Evolutionary conservation across 2,329 filamentous ascomycete species (phyloP).

Genomic region (Biscogniauxia marginata): DNA sequence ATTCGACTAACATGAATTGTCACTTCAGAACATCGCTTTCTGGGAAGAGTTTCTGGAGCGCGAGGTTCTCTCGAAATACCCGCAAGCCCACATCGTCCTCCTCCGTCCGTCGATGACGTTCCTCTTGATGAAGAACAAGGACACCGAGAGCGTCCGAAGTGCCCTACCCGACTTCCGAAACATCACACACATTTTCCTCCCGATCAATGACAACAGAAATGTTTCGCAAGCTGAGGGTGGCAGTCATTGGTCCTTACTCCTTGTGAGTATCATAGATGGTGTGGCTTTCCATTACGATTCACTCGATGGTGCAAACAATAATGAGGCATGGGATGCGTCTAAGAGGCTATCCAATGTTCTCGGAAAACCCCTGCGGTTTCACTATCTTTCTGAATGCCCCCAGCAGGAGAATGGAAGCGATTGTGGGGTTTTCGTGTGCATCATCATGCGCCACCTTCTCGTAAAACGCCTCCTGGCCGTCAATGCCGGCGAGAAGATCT

Average conservation of each 20-base stretch:
- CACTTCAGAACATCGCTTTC: constrained; percentile 81
- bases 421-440: constrained; percentile 93
- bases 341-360: constrained; percentile 70
- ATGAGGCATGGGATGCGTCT: constrained; percentile 69
- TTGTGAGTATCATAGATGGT: constrained; percentile 84
- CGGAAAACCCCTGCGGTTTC: constrained; percentile 66
- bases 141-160: constrained; percentile 54
- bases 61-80: constrained; percentile 77
- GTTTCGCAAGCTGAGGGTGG: constrained; percentile 80
- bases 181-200: constrained; percentile 91
- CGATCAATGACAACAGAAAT: constrained; percentile 85
- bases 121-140: constrained; percentile 75
- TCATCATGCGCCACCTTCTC: constrained; percentile 92
- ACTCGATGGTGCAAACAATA: constrained; percentile 70
- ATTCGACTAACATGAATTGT: constrained; percentile 24
- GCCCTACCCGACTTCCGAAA: constrained; percentile 78
- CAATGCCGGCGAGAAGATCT: constrained; percentile 80
- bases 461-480: constrained; percentile 78
- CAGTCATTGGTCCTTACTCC: constrained; percentile 89
- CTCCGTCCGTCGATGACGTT: constrained; percentile 92
- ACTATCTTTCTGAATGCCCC: constrained; percentile 80
- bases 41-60: constrained; percentile 97
- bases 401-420: constrained; percentile 92
- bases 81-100: constrained; percentile 82
- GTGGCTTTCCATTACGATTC: constrained; percentile 98